These are phyloP conservation scores for Porpolomopsis calyptriformis DNA, from an alignment of 768 basidiomycete species.

Conservation along the genomic window DNA sequence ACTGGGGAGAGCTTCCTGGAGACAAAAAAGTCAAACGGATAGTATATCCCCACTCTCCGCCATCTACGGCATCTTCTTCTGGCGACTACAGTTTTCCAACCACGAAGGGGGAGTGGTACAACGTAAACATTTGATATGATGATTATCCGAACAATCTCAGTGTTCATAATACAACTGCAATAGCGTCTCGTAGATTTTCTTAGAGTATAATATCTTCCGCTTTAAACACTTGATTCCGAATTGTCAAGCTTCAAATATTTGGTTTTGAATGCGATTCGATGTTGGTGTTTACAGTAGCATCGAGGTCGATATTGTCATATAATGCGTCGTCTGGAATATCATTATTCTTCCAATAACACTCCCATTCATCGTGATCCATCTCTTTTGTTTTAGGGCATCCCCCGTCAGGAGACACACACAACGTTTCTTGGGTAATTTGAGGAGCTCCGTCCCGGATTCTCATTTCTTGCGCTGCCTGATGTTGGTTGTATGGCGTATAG, in stretches of 20 bases:
- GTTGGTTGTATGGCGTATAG: constrained; percentile 8
- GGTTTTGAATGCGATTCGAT: background rate
- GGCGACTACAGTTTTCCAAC: too few species aligned
- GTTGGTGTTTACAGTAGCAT: background rate
- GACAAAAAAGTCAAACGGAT: background rate
- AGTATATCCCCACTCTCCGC: background rate
- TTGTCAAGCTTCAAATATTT: background rate
- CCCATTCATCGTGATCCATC: constrained; percentile 37
- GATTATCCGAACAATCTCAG: too few species aligned
- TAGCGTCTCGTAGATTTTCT: too few species aligned
- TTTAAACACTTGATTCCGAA: background rate
- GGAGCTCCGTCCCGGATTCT: background rate
- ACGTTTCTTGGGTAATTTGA: constrained; percentile 2
- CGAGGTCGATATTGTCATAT: constrained; percentile 15
- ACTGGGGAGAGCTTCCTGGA: background rate
- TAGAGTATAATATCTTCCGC: background rate
- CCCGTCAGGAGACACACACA: constrained; percentile 26
- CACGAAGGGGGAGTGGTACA: too few species aligned
- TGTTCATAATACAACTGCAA: too few species aligned
- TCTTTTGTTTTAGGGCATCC: constrained; percentile 20
- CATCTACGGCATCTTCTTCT: too few species aligned
- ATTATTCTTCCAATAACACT: constrained; percentile 34
- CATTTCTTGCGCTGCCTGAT: background rate
- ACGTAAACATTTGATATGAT: too few species aligned
- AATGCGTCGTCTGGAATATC: constrained; percentile 31